Evolutionary conservation across 1,284 basidiomycete species (phyloP).

Genomic region (Malassezia slooffiae): DNA sequence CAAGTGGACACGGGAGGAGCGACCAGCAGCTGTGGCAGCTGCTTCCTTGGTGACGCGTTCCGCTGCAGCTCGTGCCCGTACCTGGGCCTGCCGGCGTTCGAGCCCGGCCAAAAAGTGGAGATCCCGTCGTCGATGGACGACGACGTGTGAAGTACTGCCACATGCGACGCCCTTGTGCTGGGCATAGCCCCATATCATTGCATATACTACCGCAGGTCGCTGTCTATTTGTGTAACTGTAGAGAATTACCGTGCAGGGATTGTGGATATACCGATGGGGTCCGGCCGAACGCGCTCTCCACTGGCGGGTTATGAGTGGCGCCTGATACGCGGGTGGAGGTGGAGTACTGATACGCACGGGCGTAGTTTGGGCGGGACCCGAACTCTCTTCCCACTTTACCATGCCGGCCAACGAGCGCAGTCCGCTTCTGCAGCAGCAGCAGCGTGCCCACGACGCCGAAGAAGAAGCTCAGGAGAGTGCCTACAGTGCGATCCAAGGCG

Average conservation of each 20-base stretch:
- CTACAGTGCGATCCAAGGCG: slow-evolving; percentile 37
- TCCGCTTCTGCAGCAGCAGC: slow-evolving; percentile 22
- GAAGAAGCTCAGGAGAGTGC: slow-evolving; percentile 40
- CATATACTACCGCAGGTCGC: no score
- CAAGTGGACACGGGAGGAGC: slow-evolving; percentile 45
- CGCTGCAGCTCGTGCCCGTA: slow-evolving; percentile 91
- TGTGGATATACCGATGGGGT: no score
- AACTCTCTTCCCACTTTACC: no score
- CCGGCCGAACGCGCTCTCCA: no score
- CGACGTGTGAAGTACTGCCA: slow-evolving; percentile 17
- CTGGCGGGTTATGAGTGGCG: no score
- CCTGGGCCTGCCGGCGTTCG: slow-evolving; percentile 88
- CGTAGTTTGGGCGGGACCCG: no score
- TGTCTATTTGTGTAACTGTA: no score
- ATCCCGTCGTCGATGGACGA: slow-evolving; percentile 47
- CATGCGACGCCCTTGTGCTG: no score
- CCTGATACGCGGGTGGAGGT: no score
- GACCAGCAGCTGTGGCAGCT: slow-evolving; percentile 92
- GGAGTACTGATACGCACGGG: no score
- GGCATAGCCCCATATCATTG: no score
- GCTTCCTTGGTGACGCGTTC: slow-evolving; percentile 96
- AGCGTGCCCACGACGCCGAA: slow-evolving; percentile 16
- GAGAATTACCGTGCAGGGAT: no score
- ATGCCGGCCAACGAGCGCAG: slow-evolving; percentile 20
- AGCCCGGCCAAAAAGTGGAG: slow-evolving; percentile 93